phyloP scores from a whole-genome alignment of 306 rosid species.

The Medicago lupulina region DNA sequence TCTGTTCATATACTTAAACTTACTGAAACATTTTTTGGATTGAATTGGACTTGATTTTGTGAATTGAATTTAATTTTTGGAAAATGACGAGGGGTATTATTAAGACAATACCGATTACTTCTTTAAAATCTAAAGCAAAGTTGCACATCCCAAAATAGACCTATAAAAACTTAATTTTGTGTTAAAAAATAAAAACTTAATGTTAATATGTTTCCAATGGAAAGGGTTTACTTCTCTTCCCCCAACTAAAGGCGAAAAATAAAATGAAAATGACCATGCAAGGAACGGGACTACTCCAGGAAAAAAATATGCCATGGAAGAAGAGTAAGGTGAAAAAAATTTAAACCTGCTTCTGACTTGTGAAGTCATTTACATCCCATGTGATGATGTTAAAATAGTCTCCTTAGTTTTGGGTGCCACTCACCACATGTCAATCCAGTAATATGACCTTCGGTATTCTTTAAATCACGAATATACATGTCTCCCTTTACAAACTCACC shows the following conservation, averaged over 20 bases:
- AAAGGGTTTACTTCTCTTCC: conserved; percentile 11
- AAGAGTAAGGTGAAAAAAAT: conserved; percentile 6
- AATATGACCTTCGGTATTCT: conserved; percentile 96
- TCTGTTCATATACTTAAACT: no score
- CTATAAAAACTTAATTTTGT: neutral
- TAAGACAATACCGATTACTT: conserved; percentile 29
- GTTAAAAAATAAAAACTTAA: neutral
- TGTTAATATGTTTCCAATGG: neutral
- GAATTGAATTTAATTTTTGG: no score
- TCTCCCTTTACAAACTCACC: conserved; percentile 98
- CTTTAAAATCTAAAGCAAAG: neutral
- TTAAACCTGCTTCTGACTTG: conserved; percentile 88
- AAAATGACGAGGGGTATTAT: conserved; percentile 10
- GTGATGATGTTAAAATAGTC: conserved; percentile 82
- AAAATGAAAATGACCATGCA: conserved; percentile 15
- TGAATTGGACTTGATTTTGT: no score
- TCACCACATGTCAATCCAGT: conserved; percentile 95
- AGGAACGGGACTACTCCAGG: no score
- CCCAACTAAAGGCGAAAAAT: neutral
- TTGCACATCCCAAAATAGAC: conserved; percentile 8
- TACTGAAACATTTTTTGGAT: no score
- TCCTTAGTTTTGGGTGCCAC: conserved; percentile 93
- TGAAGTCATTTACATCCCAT: conserved; percentile 97
- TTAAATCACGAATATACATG: conserved; percentile 95
- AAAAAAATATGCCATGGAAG: no score